These are phyloP conservation scores for Fraxinus nigra DNA, from an alignment of 305 asterid species.

Conservation along the genomic window DNA sequence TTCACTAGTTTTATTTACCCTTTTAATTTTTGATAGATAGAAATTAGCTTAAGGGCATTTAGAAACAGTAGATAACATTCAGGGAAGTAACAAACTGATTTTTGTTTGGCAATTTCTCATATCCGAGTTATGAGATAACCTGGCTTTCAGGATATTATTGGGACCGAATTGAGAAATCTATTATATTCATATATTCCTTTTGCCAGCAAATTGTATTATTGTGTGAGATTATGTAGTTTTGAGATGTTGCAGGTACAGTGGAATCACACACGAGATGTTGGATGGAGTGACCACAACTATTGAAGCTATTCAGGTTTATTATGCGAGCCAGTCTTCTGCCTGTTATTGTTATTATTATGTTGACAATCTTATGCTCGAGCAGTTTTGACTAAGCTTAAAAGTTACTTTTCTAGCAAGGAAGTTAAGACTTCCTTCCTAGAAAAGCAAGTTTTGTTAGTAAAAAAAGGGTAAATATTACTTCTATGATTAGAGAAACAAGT, in stretches of 20 bases:
- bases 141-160: background rate
- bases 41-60: background rate
- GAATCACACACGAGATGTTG: slow-evolving; percentile 79
- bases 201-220: background rate
- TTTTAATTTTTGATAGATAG: background rate
- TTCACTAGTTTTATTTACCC: background rate
- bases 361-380: background rate
- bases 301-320: slow-evolving; percentile 75
- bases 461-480: background rate
- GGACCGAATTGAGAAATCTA: background rate
- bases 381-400: background rate
- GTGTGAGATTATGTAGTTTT: slow-evolving; percentile 4
- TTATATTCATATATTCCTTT: background rate
- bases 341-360: background rate
- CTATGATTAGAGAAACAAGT: background rate
- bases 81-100: background rate
- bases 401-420: background rate
- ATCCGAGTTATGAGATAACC: background rate
- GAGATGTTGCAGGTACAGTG: slow-evolving; percentile 74
- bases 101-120: background rate
- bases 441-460: background rate
- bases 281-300: slow-evolving; percentile 78
- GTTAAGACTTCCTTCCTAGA: background rate
- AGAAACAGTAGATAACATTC: background rate
- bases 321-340: slow-evolving; percentile 14